Conservation (phyloP, 2,329 filamentous ascomycete genomes). For the Hypoxylon sp. region DNA sequence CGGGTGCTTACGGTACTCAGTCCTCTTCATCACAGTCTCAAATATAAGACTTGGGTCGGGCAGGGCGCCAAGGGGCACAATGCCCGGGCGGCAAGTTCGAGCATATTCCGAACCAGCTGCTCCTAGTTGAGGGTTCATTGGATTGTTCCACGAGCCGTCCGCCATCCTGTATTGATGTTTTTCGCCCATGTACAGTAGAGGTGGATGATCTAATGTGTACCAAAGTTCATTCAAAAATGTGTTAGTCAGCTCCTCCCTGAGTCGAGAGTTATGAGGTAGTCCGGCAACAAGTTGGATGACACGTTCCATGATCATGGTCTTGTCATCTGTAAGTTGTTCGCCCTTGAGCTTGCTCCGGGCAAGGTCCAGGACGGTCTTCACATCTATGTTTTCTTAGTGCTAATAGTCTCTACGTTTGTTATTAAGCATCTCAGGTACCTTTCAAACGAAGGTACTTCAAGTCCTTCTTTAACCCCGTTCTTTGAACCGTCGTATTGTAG, state of each 20-base stretch:
- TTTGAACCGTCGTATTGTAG: conserved; percentile 65
- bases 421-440: conserved; percentile 56
- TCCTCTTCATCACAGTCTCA: conserved; percentile 72
- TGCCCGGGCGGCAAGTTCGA: conserved; percentile 72
- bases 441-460: conserved; percentile 67
- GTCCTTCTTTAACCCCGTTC: conserved; percentile 69
- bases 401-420: not conserved
- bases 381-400: conserved; percentile 61
- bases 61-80: conserved; percentile 72
- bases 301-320: conserved; percentile 82
- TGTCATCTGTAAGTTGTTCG: conserved; percentile 76
- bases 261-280: conserved; percentile 73
- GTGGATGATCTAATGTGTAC: conserved; percentile 80
- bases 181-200: conserved; percentile 74
- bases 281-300: conserved; percentile 79
- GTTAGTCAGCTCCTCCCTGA: conserved; percentile 75
- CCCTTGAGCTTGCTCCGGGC: conserved; percentile 75
- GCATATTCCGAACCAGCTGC: conserved; percentile 78
- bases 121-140: conserved; percentile 74
- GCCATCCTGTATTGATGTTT: conserved; percentile 76
- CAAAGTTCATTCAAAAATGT: conserved; percentile 78
- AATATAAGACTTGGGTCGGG: conserved; percentile 77
- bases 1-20: conserved; percentile 71
- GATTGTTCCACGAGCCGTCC: conserved; percentile 81
- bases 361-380: conserved; percentile 74